Conservation (phyloP, 2,329 filamentous ascomycete genomes). For the Beauveria asiatica region DNA sequence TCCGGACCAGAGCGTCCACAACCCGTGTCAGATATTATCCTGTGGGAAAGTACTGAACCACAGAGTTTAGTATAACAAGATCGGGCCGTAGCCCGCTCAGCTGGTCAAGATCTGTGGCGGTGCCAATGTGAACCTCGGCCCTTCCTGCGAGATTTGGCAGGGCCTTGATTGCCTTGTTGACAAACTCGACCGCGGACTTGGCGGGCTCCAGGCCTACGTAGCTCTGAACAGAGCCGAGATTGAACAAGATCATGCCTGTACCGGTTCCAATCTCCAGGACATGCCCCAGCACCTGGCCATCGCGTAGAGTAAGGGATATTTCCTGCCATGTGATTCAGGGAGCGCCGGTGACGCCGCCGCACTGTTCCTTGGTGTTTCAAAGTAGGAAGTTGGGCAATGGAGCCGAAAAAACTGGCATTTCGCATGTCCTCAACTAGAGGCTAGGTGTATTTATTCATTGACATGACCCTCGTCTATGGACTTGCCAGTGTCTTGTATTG, state of each 20-base stretch:
- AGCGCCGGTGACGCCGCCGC: too few species aligned
- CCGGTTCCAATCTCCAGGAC: constrained; percentile 24
- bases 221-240: constrained; percentile 13
- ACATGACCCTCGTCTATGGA: not conserved
- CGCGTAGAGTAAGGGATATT: constrained; percentile 10
- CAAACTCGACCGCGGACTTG: constrained; percentile 15
- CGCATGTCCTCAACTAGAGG: too few species aligned
- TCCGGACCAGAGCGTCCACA: not conserved
- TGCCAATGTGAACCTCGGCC: constrained; percentile 14
- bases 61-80: constrained; percentile 18
- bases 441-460: too few species aligned
- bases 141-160: constrained; percentile 12
- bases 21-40: constrained; percentile 3
- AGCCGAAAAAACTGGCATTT: too few species aligned
- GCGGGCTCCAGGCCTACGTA: constrained; percentile 24
- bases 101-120: constrained; percentile 15
- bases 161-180: constrained; percentile 12
- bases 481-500: not conserved
- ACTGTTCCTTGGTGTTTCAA: too few species aligned
- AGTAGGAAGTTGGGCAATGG: too few species aligned
- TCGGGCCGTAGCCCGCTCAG: constrained; percentile 7
- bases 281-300: constrained; percentile 10
- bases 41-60: constrained; percentile 12
- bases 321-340: too few species aligned
- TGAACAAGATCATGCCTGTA: constrained; percentile 25